Evolutionary conservation across 164 flowering plant species (phyloP).

Genomic region (Chimonanthus praecox): DNA sequence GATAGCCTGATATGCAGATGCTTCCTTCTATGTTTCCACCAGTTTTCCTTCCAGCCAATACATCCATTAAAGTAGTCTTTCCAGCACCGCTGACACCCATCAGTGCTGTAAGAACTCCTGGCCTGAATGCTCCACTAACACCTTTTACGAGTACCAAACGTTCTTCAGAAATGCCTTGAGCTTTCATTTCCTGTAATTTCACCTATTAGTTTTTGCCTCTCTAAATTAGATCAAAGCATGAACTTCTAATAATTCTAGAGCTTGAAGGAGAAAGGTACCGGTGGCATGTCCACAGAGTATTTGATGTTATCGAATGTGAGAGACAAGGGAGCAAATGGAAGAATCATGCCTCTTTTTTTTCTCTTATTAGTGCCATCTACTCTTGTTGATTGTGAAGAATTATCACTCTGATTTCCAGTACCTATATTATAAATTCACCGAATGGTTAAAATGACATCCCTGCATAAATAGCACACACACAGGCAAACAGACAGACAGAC

Average conservation of each 20-base stretch:
- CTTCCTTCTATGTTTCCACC: conserved; percentile 44
- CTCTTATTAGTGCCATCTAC: conserved; percentile 11
- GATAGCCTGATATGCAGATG: conserved; percentile 42
- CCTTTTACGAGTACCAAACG: conserved; percentile 31
- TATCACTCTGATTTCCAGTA: no score
- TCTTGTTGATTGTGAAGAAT: neutral
- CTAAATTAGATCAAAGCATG: no score
- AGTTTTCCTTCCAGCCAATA: conserved; percentile 46
- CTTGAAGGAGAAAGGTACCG: conserved; percentile 18
- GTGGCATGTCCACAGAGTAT: conserved; percentile 35
- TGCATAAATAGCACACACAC: no score
- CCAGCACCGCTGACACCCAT: conserved; percentile 68
- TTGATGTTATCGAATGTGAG: conserved; percentile 32
- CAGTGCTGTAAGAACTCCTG: conserved; percentile 54
- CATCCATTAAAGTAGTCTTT: conserved; percentile 55
- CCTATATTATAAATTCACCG: no score
- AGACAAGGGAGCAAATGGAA: conserved; percentile 45
- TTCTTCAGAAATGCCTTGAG: neutral
- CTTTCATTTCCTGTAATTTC: conserved; percentile 33
- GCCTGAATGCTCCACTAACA: conserved; percentile 50
- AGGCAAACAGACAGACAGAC: no score
- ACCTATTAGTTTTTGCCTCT: no score
- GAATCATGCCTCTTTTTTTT: conserved; percentile 35
- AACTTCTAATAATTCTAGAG: conserved; percentile 19
- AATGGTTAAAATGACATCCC: no score